Conservation (phyloP, 148 eudicot species). For the Spergularia marina region DNA sequence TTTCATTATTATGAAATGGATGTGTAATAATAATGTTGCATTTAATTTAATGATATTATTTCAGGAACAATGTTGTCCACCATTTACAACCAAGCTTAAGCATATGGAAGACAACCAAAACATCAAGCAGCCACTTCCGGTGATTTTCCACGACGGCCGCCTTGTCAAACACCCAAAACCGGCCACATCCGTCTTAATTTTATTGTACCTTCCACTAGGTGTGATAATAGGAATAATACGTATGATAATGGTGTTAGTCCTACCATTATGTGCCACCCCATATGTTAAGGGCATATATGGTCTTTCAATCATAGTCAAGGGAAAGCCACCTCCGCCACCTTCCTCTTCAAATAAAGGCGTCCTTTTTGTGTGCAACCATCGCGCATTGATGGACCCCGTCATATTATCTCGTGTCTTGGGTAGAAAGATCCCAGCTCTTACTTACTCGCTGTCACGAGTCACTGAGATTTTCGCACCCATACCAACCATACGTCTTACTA, state of each 20-base stretch:
- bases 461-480: constrained; percentile 29
- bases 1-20: background rate
- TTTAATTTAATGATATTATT: background rate
- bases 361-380: constrained; percentile 31
- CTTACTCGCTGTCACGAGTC: constrained; percentile 24
- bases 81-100: constrained; percentile 31
- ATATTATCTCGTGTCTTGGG: constrained; percentile 17
- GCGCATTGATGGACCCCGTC: constrained; percentile 27
- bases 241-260: constrained; percentile 34
- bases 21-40: background rate
- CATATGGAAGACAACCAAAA: background rate
- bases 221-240: constrained; percentile 49
- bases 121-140: constrained; percentile 21
- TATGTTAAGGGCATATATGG: constrained; percentile 45
- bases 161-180: constrained; percentile 24
- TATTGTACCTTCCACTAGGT: constrained; percentile 76
- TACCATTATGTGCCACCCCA: constrained; percentile 61
- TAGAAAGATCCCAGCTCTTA: constrained; percentile 22
- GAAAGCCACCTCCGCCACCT: constrained; percentile 43
- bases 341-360: constrained; percentile 21
- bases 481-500: constrained; percentile 26
- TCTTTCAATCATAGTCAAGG: constrained; percentile 48
- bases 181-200: constrained; percentile 49
- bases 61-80: constrained; percentile 49
- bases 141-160: constrained; percentile 37